A percentile compares a stretch with the other conserved stretches of the same genome.
Conservation (phyloP, 148 eudicot genomes). For the Silene uniflora region DNA sequence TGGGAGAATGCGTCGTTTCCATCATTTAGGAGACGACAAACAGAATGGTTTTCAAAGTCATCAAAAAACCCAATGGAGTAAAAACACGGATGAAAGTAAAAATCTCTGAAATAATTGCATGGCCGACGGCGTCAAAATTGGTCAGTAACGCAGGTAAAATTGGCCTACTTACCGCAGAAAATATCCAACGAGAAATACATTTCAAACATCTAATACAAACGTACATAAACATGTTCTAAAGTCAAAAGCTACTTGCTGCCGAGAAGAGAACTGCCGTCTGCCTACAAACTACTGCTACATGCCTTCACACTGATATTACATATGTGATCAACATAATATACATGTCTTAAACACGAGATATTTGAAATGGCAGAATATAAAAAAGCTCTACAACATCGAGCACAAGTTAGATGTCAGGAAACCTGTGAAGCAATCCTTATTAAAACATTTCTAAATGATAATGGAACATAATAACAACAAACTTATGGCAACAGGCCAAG, state of each 20-base stretch:
- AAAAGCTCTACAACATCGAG: constrained; percentile 11
- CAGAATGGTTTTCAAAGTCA: too few relatives aligned
- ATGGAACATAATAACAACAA: background rate
- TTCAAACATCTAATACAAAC: constrained; percentile 12
- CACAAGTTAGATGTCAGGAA: constrained; percentile 6
- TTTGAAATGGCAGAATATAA: constrained; percentile 15
- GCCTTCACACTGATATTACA: constrained; percentile 16
- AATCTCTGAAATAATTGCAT: too few relatives aligned
- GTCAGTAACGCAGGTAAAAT: background rate
- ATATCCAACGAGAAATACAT: background rate
- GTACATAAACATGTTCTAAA: constrained; percentile 12
- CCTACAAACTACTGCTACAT: constrained; percentile 15
- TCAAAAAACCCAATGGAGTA: too few relatives aligned
- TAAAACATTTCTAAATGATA: background rate
- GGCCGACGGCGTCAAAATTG: too few relatives aligned
- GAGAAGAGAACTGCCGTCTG: background rate
- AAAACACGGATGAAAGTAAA: too few relatives aligned
- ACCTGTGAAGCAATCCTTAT: too few relatives aligned
- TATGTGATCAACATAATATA: constrained; percentile 15
- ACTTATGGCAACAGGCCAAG: background rate
- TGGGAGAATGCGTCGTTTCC: too few relatives aligned
- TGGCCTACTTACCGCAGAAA: background rate
- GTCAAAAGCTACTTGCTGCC: constrained; percentile 14
- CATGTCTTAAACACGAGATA: constrained; percentile 13
- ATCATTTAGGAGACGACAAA: too few relatives aligned